Evolutionary conservation across 1,284 basidiomycete species (phyloP).

Genomic region (Athelia sp.): DNA sequence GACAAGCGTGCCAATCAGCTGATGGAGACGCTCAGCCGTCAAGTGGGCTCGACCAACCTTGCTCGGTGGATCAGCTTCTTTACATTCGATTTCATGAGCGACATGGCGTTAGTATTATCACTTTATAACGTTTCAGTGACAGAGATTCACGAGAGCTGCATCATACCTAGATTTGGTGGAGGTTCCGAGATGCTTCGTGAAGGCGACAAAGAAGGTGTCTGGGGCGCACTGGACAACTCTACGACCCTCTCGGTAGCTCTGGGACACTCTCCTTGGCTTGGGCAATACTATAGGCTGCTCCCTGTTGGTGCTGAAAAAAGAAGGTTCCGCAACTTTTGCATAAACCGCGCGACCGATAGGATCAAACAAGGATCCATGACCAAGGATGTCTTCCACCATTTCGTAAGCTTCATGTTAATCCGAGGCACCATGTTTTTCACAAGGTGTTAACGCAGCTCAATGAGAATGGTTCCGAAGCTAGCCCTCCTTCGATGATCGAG

Average conservation of each 20-base stretch:
- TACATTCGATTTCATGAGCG: no score
- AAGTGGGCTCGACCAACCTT: conserved; percentile 32
- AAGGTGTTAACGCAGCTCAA: conserved; percentile 33
- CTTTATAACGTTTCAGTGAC: no score
- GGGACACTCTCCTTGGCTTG: conserved; percentile 38
- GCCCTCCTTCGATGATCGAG: conserved; percentile 27
- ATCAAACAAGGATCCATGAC: conserved; percentile 27
- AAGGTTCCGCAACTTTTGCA: conserved; percentile 26
- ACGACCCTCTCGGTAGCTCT: conserved; percentile 13
- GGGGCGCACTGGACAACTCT: neutral
- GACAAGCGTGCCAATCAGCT: conserved; percentile 32
- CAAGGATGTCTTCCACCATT: conserved; percentile 39
- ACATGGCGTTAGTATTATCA: no score
- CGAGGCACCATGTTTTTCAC: neutral
- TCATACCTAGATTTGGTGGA: no score
- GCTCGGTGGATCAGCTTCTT: no score
- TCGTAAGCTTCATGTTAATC: conserved; percentile 9
- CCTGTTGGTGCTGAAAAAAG: conserved; percentile 13
- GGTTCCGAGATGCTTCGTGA: no score
- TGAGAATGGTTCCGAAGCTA: conserved; percentile 36
- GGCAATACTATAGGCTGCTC: conserved; percentile 10
- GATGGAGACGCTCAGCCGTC: conserved; percentile 29
- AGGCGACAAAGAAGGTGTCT: no score
- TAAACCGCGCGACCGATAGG: conserved; percentile 28
- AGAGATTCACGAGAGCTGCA: no score